Evolutionary conservation across 2,329 filamentous ascomycete species (phyloP), one percentile per base, ranked within the genome.

Genomic region (Diplodia mutila): DNA sequence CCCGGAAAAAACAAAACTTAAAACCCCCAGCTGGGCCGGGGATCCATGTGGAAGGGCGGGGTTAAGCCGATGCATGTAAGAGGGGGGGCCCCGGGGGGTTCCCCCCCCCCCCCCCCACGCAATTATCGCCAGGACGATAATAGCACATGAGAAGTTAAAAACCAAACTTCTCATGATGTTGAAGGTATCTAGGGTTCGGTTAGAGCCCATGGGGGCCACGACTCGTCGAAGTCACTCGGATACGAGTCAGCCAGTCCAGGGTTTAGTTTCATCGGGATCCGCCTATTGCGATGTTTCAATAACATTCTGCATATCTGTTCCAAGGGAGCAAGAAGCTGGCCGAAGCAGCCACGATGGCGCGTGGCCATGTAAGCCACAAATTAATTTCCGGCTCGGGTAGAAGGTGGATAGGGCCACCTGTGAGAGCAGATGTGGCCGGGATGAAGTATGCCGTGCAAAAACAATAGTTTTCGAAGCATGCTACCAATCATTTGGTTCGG

Each of bases 211-310:
- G 25, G 46, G 25, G 27, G 46, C 12, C 27, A 16, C 29, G 12
- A 4, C 29, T 48, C 25, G 39, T 16, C 57, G 27, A 27, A 7
- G 12, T 9, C 16, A 14, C 7, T 11, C 21, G 8, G 6, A 2
- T 3, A 3, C 27, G 11, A 51, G 32, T 18, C 42, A 14, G 25
- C 46, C n/a, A 29, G 18, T 51, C 37, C 14, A 11, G 59, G 25
- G 27, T 11, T 34, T 46, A 12, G 27, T 51, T 18, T 23, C n/a
- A 16, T 7, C 37, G n/a, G 37, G 14, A 34, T 12, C 57, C 42
- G 42, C 42, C 21, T 59, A 23, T n/a, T 32, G 25, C 9, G 4
- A 34, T 27, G 57, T 61, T 61, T 61, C 57, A 61, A 61, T 61
- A 61, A 25, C 46, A 23, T 27, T 61, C 57, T 61, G 57, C 57